These are phyloP conservation scores for Aspergillus haitiensis DNA, from an alignment of 495 filamentous ascomycete genomes.

Conservation along the genomic window DNA sequence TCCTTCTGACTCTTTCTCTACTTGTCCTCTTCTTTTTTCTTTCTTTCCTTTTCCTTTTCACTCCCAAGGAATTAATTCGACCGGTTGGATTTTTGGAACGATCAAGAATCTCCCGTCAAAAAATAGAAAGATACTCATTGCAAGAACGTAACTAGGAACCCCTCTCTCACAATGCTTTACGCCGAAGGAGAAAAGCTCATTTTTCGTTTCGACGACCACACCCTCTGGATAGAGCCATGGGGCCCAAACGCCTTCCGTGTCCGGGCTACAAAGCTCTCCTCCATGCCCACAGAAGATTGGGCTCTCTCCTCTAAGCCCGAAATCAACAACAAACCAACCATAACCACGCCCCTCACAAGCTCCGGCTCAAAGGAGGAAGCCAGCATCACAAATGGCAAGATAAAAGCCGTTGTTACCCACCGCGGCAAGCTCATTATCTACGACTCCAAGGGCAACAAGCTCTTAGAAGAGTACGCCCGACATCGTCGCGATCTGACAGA, in stretches of 20 bases:
- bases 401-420: constrained; percentile 47
- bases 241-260: constrained; percentile 54
- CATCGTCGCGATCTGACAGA: constrained; percentile 50
- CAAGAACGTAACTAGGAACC: neutral
- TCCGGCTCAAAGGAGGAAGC: constrained; percentile 30
- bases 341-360: constrained; percentile 22
- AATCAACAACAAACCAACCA: constrained; percentile 14
- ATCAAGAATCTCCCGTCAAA: no score
- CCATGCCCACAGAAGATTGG: constrained; percentile 55
- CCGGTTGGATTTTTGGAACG: no score
- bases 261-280: constrained; percentile 49
- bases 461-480: constrained; percentile 59
- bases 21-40: no score
- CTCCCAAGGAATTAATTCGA: no score
- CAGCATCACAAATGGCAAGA: constrained; percentile 51
- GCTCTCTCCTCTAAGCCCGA: constrained; percentile 41
- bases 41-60: no score
- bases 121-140: no score
- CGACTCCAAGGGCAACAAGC: constrained; percentile 41
- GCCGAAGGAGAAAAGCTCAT: constrained; percentile 40
- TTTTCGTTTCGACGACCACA: constrained; percentile 54
- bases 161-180: constrained; percentile 42
- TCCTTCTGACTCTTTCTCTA: no score
- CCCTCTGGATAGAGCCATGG: constrained; percentile 57
- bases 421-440: constrained; percentile 53